Conservation (phyloP, 2,329 filamentous ascomycete genomes). For the Simplicillium sp. region DNA sequence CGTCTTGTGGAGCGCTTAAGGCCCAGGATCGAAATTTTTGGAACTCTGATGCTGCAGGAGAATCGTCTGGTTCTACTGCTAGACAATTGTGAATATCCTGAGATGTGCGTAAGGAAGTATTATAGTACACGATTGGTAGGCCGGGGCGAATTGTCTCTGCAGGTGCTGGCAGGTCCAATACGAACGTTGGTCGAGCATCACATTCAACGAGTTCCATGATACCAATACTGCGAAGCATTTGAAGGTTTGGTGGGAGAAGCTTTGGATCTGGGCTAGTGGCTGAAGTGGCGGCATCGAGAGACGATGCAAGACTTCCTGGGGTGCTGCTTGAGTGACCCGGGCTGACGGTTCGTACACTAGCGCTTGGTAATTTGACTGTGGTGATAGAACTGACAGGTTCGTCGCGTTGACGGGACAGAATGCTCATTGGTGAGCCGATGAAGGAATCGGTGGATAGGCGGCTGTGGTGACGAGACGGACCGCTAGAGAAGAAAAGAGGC, state of each 20-base stretch:
- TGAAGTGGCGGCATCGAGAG: conserved; percentile 41
- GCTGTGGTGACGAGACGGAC: conserved; percentile 22
- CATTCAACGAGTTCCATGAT: conserved; percentile 66
- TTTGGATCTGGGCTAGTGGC: conserved; percentile 42
- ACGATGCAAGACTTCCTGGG: conserved; percentile 42
- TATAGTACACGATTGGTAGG: conserved; percentile 58
- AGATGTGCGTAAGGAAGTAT: conserved; percentile 53
- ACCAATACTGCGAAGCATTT: conserved; percentile 54
- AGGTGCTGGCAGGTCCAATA: conserved; percentile 57
- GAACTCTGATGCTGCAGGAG: conserved; percentile 37
- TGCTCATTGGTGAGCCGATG: conserved; percentile 32
- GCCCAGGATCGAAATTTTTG: conserved; percentile 62
- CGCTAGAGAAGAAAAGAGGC: conserved; percentile 43
- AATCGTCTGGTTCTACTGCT: conserved; percentile 34
- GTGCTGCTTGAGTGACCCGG: conserved; percentile 39
- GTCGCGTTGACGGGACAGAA: conserved; percentile 37
- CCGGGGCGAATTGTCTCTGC: conserved; percentile 42
- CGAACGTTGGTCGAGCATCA: conserved; percentile 67
- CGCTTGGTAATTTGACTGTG: conserved; percentile 45
- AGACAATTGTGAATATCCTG: conserved; percentile 47
- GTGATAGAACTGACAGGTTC: conserved; percentile 34
- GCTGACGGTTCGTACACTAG: conserved; percentile 38
- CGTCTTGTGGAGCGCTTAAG: conserved; percentile 29
- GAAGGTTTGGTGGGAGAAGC: conserved; percentile 35
- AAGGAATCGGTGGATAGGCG: conserved; percentile 27